phyloP scores from a whole-genome alignment of 257 asterid genomes.

The Fraxinus americana region DNA sequence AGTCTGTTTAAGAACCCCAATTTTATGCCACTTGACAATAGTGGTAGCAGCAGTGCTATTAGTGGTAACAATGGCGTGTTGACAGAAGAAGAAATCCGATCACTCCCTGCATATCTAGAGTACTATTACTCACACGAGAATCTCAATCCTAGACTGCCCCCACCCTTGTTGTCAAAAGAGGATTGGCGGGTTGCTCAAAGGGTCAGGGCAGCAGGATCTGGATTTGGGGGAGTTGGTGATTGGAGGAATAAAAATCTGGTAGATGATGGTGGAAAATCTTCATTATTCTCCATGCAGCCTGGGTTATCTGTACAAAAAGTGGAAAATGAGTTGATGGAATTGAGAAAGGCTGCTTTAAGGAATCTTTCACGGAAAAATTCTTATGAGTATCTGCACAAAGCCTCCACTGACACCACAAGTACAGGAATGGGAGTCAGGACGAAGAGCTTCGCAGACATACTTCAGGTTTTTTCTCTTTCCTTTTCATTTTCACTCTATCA shows the following conservation, averaged over 20 bases:
- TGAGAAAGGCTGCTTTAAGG: slow-evolving; percentile 67
- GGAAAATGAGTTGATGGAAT: slow-evolving; percentile 59
- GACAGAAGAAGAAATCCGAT: slow-evolving; percentile 73
- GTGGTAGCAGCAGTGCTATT: slow-evolving; percentile 20
- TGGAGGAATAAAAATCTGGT: slow-evolving; percentile 31
- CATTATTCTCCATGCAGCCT: slow-evolving; percentile 51
- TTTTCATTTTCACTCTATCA: background rate
- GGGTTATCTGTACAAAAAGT: slow-evolving; percentile 42
- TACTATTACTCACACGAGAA: slow-evolving; percentile 79
- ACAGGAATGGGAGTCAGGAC: slow-evolving; percentile 63
- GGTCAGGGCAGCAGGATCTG: slow-evolving; percentile 59
- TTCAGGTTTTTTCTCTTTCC: slow-evolving; percentile 55
- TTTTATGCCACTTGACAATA: slow-evolving; percentile 27
- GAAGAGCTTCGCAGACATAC: slow-evolving; percentile 88
- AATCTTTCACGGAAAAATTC: slow-evolving; percentile 61
- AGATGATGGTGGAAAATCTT: slow-evolving; percentile 42
- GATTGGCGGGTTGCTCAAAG: slow-evolving; percentile 83
- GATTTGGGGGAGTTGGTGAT: slow-evolving; percentile 42
- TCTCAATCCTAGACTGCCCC: slow-evolving; percentile 84
- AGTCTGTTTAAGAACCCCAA: slow-evolving; percentile 47
- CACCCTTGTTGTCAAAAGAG: slow-evolving; percentile 77
- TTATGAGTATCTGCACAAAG: slow-evolving; percentile 46
- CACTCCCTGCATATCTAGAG: slow-evolving; percentile 74
- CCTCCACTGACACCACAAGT: slow-evolving; percentile 34
- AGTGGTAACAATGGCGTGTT: slow-evolving; percentile 27